phyloP scores from a whole-genome alignment of 192 early-diverging fungal species.

The Backusella mclennaniae region DNA sequence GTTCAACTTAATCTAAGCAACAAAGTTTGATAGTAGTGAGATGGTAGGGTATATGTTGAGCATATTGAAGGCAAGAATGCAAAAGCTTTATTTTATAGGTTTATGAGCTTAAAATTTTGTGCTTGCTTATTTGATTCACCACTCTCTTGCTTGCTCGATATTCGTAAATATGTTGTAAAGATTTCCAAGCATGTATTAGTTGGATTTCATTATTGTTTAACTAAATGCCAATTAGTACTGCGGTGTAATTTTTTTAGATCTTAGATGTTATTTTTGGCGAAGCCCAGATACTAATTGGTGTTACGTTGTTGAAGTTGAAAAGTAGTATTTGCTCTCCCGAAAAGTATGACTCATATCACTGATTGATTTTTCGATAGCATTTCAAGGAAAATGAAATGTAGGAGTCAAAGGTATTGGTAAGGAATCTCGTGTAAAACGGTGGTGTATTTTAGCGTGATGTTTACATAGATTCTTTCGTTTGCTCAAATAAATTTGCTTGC shows the following conservation, averaged over 20 bases:
- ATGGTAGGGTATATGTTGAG: no score
- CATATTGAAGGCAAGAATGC: no score
- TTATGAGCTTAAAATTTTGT: not conserved
- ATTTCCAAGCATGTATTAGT: not conserved
- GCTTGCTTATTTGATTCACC: not conserved
- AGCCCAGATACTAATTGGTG: not conserved
- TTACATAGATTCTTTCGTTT: not conserved
- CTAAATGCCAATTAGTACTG: not conserved
- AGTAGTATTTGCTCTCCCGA: not conserved
- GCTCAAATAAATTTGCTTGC: not conserved
- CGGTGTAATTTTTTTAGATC: not conserved
- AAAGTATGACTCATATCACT: not conserved
- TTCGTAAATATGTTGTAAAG: not conserved
- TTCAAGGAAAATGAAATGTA: not conserved
- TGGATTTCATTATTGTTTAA: not conserved
- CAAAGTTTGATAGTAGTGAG: no score
- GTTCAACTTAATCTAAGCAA: no score
- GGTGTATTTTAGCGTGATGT: not conserved
- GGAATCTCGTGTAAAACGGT: not conserved
- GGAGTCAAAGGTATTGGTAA: not conserved
- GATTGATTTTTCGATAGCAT: not conserved
- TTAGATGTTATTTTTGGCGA: not conserved
- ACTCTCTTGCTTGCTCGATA: not conserved
- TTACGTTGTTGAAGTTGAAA: not conserved
- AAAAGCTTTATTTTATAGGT: not conserved